A percentile compares a stretch with the other conserved stretches of the same genome.
Conservation (phyloP, 345 rosid genomes). For the Eutrema japonicum region DNA sequence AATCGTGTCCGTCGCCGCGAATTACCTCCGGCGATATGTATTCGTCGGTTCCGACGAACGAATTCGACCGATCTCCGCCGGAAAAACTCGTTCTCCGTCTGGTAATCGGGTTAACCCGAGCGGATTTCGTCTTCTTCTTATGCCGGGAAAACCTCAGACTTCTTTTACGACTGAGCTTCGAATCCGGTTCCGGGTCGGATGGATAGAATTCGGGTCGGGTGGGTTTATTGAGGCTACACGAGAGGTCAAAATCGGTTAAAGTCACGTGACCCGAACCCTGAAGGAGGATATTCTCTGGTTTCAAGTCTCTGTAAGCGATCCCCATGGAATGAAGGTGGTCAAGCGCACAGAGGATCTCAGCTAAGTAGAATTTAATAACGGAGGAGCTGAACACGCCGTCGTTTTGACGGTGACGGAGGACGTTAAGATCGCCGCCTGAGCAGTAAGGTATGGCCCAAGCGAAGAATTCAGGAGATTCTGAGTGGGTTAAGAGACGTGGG, state of each 20-base stretch:
- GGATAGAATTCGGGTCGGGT: conserved; percentile 30
- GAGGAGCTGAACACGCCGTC: conserved; percentile 86
- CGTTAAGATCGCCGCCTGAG: conserved; percentile 93
- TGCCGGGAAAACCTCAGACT: conserved; percentile 43
- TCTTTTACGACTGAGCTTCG: conserved; percentile 13
- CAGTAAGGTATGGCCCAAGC: conserved; percentile 92
- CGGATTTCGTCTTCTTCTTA: conserved; percentile 65
- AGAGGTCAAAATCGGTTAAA: conserved; percentile 95
- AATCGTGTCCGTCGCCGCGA: conserved; percentile 87
- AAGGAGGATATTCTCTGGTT: conserved; percentile 87
- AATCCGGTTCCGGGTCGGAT: conserved; percentile 39
- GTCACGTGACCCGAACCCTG: conserved; percentile 90
- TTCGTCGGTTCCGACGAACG: conserved; percentile 93
- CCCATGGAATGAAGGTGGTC: conserved; percentile 80
- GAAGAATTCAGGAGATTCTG: conserved; percentile 64
- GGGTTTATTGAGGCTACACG: conserved; percentile 54
- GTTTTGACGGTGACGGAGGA: conserved; percentile 74
- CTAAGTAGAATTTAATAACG: conserved; percentile 73
- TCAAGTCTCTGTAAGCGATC: conserved; percentile 83
- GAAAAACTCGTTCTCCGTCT: conserved; percentile 60
- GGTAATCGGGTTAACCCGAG: conserved; percentile 84
- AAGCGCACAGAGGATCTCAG: conserved; percentile 87
- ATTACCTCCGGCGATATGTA: conserved; percentile 93
- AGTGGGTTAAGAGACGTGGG: conserved; percentile 63
- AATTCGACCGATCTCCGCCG: conserved; percentile 64